Base-by-base conservation (phyloP, 306 rosid genomes). In the Sophora flavescens region DNA sequence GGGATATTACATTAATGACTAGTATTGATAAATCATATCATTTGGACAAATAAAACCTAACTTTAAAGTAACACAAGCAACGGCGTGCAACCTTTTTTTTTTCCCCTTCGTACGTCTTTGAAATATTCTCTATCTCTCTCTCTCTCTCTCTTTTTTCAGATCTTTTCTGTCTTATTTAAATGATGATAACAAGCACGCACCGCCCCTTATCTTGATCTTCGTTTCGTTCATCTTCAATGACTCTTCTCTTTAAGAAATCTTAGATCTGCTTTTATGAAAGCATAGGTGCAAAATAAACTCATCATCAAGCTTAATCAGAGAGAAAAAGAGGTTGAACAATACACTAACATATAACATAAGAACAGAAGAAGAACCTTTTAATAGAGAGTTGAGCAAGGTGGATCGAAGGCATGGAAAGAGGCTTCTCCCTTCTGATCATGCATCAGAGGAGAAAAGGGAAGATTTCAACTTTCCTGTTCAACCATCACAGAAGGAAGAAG, bases 401-500 rank as follows among this genome's bases (percentile, higher is more conserved):
- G 87, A 84, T 84, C 87, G 38, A 76, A 84, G 77, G 77, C 77
- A 80, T 65, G 87, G 82, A 14, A 84, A 84, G 79, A 80, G 84
- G 56, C 68, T 70, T 76, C 80, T 80, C 22, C 61, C 83, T 72
- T 54, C 59, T 76, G 80, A 30, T 30, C 32, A 30, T 30, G 32
- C 32, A 30, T 30, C 32, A 30, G 32, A 80, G 32, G 77, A 62
- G 60, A 76, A 71, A 60, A 80, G 22, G 39, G 78, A 76, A 76
- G 52, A 13, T 41, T 69, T 41, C 54, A 14, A n/a, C 44, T 79
- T 70, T 48, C 48, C 26, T 13, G 4, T 32, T 60, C 33, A 61
- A 8, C 45, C 56, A 54, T 42, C 83, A 60, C 36, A 8, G 22
- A 57, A 70, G 68, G 61, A 81, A 68, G 64, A 78, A 63, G 28